A percentile compares a stretch with the other conserved stretches of the same genome.
phyloP scores from a whole-genome alignment of 306 rosid species.

The Datisca glomerata region DNA sequence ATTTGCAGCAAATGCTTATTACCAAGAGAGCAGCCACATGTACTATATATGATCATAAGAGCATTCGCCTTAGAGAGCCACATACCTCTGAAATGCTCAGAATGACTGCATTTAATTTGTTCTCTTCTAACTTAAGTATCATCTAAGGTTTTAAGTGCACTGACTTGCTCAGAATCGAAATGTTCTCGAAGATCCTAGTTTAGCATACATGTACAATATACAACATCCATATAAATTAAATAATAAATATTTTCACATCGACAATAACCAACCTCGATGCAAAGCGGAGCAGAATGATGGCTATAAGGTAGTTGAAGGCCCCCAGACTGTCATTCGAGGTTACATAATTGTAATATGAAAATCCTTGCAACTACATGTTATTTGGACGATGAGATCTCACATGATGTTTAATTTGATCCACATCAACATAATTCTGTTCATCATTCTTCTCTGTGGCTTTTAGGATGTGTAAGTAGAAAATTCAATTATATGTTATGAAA shows the following conservation, averaged over 20 bases:
- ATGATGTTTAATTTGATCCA: too few relatives aligned
- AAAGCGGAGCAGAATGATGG: slow-evolving; percentile 63
- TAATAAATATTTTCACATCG: slow-evolving; percentile 3
- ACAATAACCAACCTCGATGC: slow-evolving; percentile 67
- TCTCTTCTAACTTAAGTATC: slow-evolving; percentile 50
- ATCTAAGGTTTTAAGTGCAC: slow-evolving; percentile 65
- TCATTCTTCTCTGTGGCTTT: too few relatives aligned
- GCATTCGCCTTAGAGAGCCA: slow-evolving; percentile 48
- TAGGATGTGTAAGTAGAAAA: too few relatives aligned
- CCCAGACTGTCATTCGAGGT: too few relatives aligned
- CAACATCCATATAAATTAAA: slow-evolving; percentile 2
- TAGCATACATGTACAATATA: slow-evolving; percentile 9
- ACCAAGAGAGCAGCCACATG: slow-evolving; percentile 63
- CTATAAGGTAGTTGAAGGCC: slow-evolving; percentile 64
- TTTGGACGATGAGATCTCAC: too few relatives aligned
- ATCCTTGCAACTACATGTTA: too few relatives aligned
- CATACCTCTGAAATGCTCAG: slow-evolving; percentile 66
- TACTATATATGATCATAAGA: too few relatives aligned
- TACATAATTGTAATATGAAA: too few relatives aligned
- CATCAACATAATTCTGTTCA: too few relatives aligned
- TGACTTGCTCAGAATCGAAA: slow-evolving; percentile 86
- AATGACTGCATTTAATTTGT: slow-evolving; percentile 47
- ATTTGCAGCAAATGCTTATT: slow-evolving; percentile 13
- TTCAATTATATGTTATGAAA: too few relatives aligned
- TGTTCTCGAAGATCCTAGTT: slow-evolving; percentile 98